These are phyloP conservation scores for Colletotrichum costaricense DNA, from an alignment of 2,329 filamentous ascomycete genomes.

Conservation along the genomic window DNA sequence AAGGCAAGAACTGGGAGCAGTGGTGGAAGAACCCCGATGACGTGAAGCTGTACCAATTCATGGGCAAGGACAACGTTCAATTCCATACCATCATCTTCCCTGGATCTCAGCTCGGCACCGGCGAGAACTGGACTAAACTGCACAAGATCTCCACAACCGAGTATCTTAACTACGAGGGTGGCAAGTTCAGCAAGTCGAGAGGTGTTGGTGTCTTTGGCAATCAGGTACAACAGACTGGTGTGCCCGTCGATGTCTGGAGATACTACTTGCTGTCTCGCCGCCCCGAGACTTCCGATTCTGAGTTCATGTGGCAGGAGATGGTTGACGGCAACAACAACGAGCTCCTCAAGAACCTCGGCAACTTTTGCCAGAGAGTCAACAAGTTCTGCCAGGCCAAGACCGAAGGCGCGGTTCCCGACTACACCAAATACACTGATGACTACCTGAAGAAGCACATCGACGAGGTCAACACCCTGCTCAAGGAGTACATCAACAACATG, in stretches of 20 bases:
- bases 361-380: constrained; percentile 76
- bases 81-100: constrained; percentile 96
- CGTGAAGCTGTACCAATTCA: constrained; percentile 92
- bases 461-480: constrained; percentile 75
- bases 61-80: constrained; percentile 77
- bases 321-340: constrained; percentile 89
- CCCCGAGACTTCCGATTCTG: constrained; percentile 86
- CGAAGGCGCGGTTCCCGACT: constrained; percentile 75
- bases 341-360: constrained; percentile 80
- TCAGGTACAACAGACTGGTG: constrained; percentile 86
- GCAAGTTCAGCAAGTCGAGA: constrained; percentile 93
- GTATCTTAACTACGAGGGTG: constrained; percentile 85
- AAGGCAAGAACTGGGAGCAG: constrained; percentile 81
- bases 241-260: constrained; percentile 89
- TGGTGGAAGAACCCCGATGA: constrained; percentile 95
- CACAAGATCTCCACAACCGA: constrained; percentile 91
- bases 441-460: constrained; percentile 65
- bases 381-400: constrained; percentile 84
- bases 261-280: constrained; percentile 90
- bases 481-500: constrained; percentile 74
- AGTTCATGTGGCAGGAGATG: constrained; percentile 91
- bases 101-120: constrained; percentile 84
- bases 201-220: constrained; percentile 93
- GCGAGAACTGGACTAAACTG: constrained; percentile 89
- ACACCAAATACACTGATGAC: constrained; percentile 65